Percentiles rank a stretch among this genome's conserved stretches.
Evolutionary conservation across 2,329 filamentous ascomycete genomes (phyloP).

Genomic region (Penicillium sp.): DNA sequence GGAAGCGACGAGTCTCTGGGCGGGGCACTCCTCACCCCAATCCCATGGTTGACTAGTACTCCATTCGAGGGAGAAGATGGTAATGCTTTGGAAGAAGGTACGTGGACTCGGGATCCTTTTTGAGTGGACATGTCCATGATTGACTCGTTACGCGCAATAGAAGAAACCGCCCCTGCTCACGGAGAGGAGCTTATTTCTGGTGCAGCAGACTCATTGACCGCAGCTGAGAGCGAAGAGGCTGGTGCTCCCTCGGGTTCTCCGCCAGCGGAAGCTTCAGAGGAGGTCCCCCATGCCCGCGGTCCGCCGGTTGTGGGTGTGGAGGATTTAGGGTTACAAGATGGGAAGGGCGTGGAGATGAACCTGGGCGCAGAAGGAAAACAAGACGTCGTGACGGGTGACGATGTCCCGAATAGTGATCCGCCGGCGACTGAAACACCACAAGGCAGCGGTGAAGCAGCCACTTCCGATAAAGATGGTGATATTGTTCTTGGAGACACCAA

Average conservation of each 20-base stretch:
- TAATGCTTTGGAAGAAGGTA: constrained; percentile 22
- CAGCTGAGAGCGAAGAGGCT: constrained; percentile 19
- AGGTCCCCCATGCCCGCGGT: constrained; percentile 73
- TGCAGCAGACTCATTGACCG: background rate
- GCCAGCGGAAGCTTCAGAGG: constrained; percentile 57
- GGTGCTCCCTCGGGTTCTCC: constrained; percentile 20
- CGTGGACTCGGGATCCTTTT: background rate
- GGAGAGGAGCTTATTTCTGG: constrained; percentile 7
- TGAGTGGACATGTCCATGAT: background rate
- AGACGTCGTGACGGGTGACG: background rate
- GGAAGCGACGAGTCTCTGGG: constrained; percentile 87
- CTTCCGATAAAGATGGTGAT: constrained; percentile 35
- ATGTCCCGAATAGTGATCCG: background rate
- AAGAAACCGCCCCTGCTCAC: constrained; percentile 7
- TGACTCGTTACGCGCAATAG: constrained; percentile 6
- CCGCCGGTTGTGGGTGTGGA: constrained; percentile 80
- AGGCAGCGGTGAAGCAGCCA: constrained; percentile 10
- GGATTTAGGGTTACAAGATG: constrained; percentile 74
- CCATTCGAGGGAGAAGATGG: constrained; percentile 29
- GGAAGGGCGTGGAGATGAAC: constrained; percentile 46
- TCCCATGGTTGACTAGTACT: constrained; percentile 70
- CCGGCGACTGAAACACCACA: background rate
- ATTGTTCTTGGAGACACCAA: constrained; percentile 39
- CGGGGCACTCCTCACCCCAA: constrained; percentile 86
- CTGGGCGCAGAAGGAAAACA: constrained; percentile 25